phyloP scores from a whole-genome alignment of 2,329 filamentous ascomycete species.

The Epichloe elymi region DNA sequence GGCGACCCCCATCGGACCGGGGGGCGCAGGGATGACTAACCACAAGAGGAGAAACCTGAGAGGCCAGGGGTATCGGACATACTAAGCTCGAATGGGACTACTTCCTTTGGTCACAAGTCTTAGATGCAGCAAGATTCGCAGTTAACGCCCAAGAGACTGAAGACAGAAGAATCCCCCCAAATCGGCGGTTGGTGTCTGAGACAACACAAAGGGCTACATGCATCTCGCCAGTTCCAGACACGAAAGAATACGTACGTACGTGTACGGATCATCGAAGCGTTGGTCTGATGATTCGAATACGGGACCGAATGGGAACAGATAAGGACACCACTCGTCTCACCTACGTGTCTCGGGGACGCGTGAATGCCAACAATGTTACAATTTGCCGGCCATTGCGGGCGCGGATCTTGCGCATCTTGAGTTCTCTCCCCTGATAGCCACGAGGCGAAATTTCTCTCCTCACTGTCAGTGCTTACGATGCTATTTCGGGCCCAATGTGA shows the following conservation, averaged over 20 bases:
- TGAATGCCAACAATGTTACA: not conserved
- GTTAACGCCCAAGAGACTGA: not conserved
- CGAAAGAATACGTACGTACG: not conserved
- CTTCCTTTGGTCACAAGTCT: not conserved
- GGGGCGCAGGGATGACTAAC: constrained; percentile 1
- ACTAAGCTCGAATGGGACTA: constrained; percentile 6
- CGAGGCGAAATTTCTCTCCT: too few species aligned
- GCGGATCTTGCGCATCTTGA: too few species aligned
- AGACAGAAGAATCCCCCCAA: not conserved
- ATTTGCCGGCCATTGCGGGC: too few species aligned
- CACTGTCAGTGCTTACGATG: not conserved
- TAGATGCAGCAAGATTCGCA: too few species aligned
- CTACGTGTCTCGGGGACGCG: not conserved
- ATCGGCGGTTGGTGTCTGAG: not conserved
- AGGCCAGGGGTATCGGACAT: constrained; percentile 10
- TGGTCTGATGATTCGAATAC: not conserved
- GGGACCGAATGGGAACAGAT: not conserved
- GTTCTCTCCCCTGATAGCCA: too few species aligned
- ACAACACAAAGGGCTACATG: not conserved
- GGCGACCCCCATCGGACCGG: constrained; percentile 5
- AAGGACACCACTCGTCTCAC: not conserved
- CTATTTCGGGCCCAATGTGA: not conserved
- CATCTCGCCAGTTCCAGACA: not conserved
- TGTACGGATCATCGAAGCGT: too few species aligned
- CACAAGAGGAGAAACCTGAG: not conserved